Base-by-base conservation (phyloP, 176 grass and related monocot genomes). In the Oryza meridionalis region DNA sequence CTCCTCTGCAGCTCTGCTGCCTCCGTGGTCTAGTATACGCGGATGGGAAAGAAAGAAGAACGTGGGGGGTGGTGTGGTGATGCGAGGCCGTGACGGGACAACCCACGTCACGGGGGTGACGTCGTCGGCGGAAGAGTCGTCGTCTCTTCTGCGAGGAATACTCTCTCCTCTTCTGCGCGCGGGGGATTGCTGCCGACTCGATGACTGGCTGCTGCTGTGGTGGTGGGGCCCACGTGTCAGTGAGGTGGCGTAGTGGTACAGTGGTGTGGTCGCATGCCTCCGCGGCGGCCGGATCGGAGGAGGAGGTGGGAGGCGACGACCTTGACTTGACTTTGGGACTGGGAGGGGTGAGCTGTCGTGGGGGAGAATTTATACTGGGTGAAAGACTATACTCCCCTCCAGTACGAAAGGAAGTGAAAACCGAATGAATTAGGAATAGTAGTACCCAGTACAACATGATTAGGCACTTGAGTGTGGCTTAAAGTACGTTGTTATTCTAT, bases 81-180 rank as follows among this genome's bases (percentile, higher is more conserved):
- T 11, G 27, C 3, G 77, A 14, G 49, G 78, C 14, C 79, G 79
- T 86, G 88, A 86, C 88, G 12, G 1, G 29, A 9, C 7, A 16
- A 1, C 7, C 27, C 47, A 79, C 88, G 88, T 86, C 88, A 90
- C 47, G 11, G 12, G 2, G 9, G 17, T 79, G 80, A 86, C 88
- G 75, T 83, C 82, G 62, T 6, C 22, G 43, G 55, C 21, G 1
- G 21, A 11, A 62, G 16, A 19, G 16, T 58, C 7, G 58, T 2
- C 58, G 58, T 62, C 55, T 7, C 19, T 21, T 22, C 50, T 53
- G 50, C 55, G 55, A 61, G 55, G 55, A 62, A 62, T 62, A 62
- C 21, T 59, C 38, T 40, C 38, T 40, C 38, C 38, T 40, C 38
- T 40, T n/a, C 50, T 9, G 0, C 19, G 3, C 55, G 19, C 7